Base-by-base conservation (phyloP, 495 filamentous ascomycete genomes). In the Durotheca rogersii region DNA sequence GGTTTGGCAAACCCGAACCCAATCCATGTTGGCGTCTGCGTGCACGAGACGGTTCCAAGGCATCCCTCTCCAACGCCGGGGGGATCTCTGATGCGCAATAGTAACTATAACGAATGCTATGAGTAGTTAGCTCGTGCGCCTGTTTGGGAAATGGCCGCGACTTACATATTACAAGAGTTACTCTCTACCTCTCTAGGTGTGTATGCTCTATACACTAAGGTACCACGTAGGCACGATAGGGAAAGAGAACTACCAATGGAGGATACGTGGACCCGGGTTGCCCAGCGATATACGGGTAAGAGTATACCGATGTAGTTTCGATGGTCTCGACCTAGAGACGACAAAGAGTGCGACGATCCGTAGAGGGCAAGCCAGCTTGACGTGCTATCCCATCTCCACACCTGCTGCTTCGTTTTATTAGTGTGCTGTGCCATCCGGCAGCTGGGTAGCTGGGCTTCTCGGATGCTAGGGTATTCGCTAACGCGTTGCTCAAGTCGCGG, bases 1-100 rank as follows among this genome's bases (percentile, higher is more conserved):
- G 34, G 48, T 48, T 53, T 34, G 43, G 32, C 34, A 30, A 59
- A 49, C 44, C 45, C 46, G 53, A 31, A 36, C 29, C 18, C 20
- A 36, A 41, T 45, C 56, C 56, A 54, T 59, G 56, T 51, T 41
- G 19, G 33, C 4, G 7, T 15, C 23, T 31, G 9, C 23, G 50
- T 27, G 56, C 56, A 54, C 56, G 45, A 51, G 56, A 18, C 49
- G 25, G n/a, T 45, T 37, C n/a, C 25, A 15, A 53, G 50, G 50
- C 25, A 39, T 50, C 10, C n/a, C n/a, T n/a, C n/a, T n/a, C n/a
- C n/a, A n/a, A n/a, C n/a, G n/a, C n/a, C n/a, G n/a, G n/a, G n/a
- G n/a, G n/a, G n/a, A n/a, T n/a, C n/a, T n/a, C n/a, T n/a, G n/a
- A n/a, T n/a, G n/a, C n/a, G n/a, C n/a, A n/a, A n/a, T n/a, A n/a